Base-by-base conservation (phyloP, 441 rosid genomes). In the Kokia cookei region DNA sequence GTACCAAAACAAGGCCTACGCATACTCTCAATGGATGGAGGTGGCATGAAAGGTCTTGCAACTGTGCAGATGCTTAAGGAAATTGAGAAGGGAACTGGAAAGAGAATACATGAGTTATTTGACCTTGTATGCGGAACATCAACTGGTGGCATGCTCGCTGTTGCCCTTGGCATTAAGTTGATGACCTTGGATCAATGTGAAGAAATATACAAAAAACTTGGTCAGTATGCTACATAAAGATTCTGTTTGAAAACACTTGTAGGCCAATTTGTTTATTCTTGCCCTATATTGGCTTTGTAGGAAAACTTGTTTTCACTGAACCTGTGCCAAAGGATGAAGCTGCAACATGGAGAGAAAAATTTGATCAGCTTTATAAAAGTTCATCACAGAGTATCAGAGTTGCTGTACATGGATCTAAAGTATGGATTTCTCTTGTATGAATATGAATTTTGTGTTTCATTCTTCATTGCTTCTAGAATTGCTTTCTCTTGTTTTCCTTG, bases 11-110 rank as follows among this genome's bases (percentile, higher is more conserved):
- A 89, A 84, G 98, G 99, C 60, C 76, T 93, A 74, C 97, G 99
- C 68, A 92, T 95, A 81, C 98, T 95, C 72, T 79, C 99, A 55
- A 93, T 95, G 99, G 99, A 95, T 83, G 98, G 99, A 61, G 99
- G 99, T 80, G 99, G 99, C 82, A 96, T 96, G 98, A 96, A 96
- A 85, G 99, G 97, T 76, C 87, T 96, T 77, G 98, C 94, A 45
- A 96, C 99, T 55, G 97, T 96, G 74, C 93, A 88, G 86, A 84
- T 96, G 75, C 98, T 96, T 82, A 93, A 93, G 81, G 97, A 91
- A 84, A 93, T 93, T 82, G 99, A 96, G 81, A 93, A 89, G 81
- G 94, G 97, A 71, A 88, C 97, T 59, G 98, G 98, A 74, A 96
- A 92, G 83, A 87, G 82, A 75, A 93, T 96, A 80, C 98, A 96